A percentile compares a stretch with the other conserved stretches of the same genome.
These are phyloP conservation scores for Corchorus capsularis DNA, from an alignment of 345 rosid genomes.

Conservation along the genomic window DNA sequence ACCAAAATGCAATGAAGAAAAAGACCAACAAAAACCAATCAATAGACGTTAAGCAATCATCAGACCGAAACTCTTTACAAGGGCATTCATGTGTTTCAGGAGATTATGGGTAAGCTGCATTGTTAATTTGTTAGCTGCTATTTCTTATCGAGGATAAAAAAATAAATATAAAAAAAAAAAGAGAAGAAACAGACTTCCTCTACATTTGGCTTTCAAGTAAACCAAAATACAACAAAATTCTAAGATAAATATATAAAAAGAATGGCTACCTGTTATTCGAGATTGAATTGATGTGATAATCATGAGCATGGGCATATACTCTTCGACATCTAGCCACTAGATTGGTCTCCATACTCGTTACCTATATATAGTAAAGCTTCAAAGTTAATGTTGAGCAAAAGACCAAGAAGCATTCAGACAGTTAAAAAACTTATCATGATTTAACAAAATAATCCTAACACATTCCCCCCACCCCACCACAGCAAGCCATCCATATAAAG, in stretches of 20 bases:
- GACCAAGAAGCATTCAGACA: constrained; percentile 2
- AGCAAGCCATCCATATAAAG: neutral
- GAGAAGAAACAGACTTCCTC: neutral
- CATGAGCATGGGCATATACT: constrained; percentile 98
- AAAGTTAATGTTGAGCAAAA: constrained; percentile 1
- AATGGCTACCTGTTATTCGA: constrained; percentile 81
- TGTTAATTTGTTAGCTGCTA: neutral
- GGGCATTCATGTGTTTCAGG: neutral
- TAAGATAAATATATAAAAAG: neutral
- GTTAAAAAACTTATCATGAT: neutral
- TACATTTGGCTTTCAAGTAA: neutral
- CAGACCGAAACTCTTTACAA: neutral
- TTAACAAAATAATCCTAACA: neutral
- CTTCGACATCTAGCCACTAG: constrained; percentile 92
- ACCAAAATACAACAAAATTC: neutral
- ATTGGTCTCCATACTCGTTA: constrained; percentile 79
- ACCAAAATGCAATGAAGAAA: neutral
- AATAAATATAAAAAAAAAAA: no score
- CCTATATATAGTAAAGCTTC: constrained; percentile 41
- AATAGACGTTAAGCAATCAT: neutral
- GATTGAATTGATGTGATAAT: constrained; percentile 97
- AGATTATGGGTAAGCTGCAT: neutral
- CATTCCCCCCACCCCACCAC: neutral
- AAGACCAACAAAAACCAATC: neutral
- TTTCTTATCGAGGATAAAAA: no score